These are phyloP conservation scores for Fusarium sp. DNA, from an alignment of 2,329 filamentous ascomycete species.

Conservation along the genomic window DNA sequence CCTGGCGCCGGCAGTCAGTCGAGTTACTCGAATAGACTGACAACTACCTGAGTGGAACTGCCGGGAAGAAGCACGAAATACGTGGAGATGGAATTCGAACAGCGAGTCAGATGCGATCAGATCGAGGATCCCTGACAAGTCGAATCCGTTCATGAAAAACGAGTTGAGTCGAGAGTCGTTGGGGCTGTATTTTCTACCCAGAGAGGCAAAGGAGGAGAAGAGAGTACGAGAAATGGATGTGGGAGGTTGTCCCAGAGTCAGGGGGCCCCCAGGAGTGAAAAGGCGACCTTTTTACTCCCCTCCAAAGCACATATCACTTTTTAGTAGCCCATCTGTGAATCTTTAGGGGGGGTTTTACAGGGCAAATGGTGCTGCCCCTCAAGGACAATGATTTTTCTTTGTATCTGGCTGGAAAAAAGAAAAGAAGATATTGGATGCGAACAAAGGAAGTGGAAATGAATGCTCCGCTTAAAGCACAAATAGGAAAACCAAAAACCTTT, in stretches of 20 bases:
- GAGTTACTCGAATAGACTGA: slow-evolving; percentile 27
- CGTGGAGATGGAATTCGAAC: slow-evolving; percentile 38
- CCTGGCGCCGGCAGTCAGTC: slow-evolving; percentile 41
- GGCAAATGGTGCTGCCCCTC: slow-evolving; percentile 7
- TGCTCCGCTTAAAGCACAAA: slow-evolving; percentile 10
- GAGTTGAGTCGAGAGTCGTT: slow-evolving; percentile 32
- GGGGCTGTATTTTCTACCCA: slow-evolving; percentile 15
- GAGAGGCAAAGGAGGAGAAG: slow-evolving; percentile 5
- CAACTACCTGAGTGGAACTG: slow-evolving; percentile 33
- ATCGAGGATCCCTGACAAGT: slow-evolving; percentile 24
- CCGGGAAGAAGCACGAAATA: slow-evolving; percentile 24
- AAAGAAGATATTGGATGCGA: slow-evolving; percentile 15
- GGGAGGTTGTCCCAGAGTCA: slow-evolving; percentile 23
- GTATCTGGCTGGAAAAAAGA: slow-evolving; percentile 22
- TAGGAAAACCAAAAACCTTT: background rate
- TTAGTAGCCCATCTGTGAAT: slow-evolving; percentile 1
- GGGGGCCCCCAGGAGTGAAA: slow-evolving; percentile 18
- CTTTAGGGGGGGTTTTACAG: slow-evolving; percentile 30
- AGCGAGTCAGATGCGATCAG: slow-evolving; percentile 42
- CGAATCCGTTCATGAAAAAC: slow-evolving; percentile 37
- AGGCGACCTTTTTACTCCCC: slow-evolving; percentile 34
- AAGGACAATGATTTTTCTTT: slow-evolving; percentile 30
- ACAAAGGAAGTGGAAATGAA: slow-evolving; percentile 29
- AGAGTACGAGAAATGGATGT: slow-evolving; percentile 4
- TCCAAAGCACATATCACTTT: slow-evolving; percentile 12